phyloP scores from a whole-genome alignment of 169 alveolate genomes.

The Theileria parva region DNA sequence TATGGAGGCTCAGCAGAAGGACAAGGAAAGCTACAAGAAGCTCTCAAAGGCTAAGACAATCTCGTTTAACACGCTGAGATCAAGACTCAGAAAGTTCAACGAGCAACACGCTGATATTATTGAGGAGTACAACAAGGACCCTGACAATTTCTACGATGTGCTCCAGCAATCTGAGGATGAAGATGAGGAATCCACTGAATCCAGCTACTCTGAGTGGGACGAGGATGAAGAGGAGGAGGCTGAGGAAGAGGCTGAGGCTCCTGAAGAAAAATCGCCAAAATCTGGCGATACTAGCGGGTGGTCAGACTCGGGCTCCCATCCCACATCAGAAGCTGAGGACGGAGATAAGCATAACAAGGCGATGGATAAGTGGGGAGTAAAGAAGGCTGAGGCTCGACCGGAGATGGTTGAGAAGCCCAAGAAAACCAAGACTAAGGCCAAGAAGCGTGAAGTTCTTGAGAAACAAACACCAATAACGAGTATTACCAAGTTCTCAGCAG shows the following conservation, averaged over 20 bases:
- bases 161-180: constrained; percentile 59
- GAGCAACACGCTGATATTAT: constrained; percentile 74
- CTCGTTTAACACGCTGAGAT: constrained; percentile 78
- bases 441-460: constrained; percentile 73
- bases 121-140: constrained; percentile 78
- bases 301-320: constrained; percentile 79
- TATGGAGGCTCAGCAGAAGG: constrained; percentile 77
- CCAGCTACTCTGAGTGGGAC: constrained; percentile 18
- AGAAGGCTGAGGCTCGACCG: constrained; percentile 66
- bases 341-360: constrained; percentile 82
- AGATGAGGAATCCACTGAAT: constrained; percentile 67
- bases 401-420: constrained; percentile 50
- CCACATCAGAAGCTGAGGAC: constrained; percentile 68
- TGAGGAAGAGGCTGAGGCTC: constrained; percentile 23
- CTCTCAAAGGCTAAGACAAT: constrained; percentile 81
- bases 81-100: constrained; percentile 80
- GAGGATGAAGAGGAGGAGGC: constrained; percentile 26
- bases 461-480: constrained; percentile 30
- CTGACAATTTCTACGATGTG: constrained; percentile 71
- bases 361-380: constrained; percentile 85
- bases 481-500: constrained; percentile 24
- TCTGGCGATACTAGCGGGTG: constrained; percentile 77
- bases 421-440: constrained; percentile 70
- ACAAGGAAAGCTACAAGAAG: constrained; percentile 73
- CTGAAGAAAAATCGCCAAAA: constrained; percentile 50